phyloP scores from a whole-genome alignment of 495 filamentous ascomycete genomes.

The Penicillium subrubescens region DNA sequence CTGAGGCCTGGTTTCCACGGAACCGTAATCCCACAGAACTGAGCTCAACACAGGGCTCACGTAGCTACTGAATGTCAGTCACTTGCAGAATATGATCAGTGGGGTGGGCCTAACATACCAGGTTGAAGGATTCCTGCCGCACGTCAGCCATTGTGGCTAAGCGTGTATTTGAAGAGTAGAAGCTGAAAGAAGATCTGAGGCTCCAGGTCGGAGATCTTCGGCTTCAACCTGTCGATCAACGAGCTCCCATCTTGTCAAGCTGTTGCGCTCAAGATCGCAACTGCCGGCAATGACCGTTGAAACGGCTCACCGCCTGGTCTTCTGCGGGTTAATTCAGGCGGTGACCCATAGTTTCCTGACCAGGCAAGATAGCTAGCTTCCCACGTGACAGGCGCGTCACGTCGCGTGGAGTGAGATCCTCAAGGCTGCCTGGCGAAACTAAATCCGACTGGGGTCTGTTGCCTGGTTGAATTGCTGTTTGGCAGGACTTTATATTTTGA shows the following conservation, averaged over 20 bases:
- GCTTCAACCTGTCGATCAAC: not conserved
- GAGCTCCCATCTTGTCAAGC: not conserved
- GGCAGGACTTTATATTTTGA: slow-evolving; percentile 11
- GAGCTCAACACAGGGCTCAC: slow-evolving; percentile 75
- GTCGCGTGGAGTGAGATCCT: slow-evolving; percentile 34
- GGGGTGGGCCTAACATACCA: slow-evolving; percentile 26
- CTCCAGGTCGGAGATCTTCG: no score
- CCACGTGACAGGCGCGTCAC: slow-evolving; percentile 46
- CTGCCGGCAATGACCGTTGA: slow-evolving; percentile 5
- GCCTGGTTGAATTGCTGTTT: slow-evolving; percentile 6
- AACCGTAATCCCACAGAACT: slow-evolving; percentile 68
- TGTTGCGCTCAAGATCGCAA: slow-evolving; percentile 4
- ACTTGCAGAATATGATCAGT: not conserved
- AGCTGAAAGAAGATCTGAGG: not conserved
- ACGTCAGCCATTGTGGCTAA: slow-evolving; percentile 36
- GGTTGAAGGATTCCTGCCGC: slow-evolving; percentile 44
- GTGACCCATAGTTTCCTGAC: slow-evolving; percentile 15
- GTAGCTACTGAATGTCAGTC: slow-evolving; percentile 56
- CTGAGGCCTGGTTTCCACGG: slow-evolving; percentile 52
- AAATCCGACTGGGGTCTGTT: slow-evolving; percentile 10
- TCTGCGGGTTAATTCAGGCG: slow-evolving; percentile 28
- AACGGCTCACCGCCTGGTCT: slow-evolving; percentile 20
- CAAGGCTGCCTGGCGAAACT: slow-evolving; percentile 12
- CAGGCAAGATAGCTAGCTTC: slow-evolving; percentile 11
- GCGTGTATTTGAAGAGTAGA: not conserved